phyloP scores from a whole-genome alignment of 2,329 filamentous ascomycete genomes.

The Malbranchea cinnamomea region DNA sequence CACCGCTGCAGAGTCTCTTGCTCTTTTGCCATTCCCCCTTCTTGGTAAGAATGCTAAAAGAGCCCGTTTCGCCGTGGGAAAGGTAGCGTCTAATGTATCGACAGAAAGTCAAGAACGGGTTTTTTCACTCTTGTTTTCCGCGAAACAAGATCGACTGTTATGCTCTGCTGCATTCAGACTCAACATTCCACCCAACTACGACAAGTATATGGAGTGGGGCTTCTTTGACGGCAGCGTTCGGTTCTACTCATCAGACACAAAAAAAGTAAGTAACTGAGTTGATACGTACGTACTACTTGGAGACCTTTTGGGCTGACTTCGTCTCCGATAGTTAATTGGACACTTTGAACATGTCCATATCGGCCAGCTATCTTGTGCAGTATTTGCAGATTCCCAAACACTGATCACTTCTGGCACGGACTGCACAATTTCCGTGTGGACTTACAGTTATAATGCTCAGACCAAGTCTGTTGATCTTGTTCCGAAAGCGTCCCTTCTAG shows the following conservation, averaged over 20 bases:
- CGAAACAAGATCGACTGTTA: conserved; percentile 67
- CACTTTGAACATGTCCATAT: conserved; percentile 90
- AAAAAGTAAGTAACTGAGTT: conserved; percentile 42
- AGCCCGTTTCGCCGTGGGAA: background rate
- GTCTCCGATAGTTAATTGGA: conserved; percentile 44
- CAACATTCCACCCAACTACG: conserved; percentile 72
- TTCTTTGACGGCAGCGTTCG: conserved; percentile 86
- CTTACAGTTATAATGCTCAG: conserved; percentile 48
- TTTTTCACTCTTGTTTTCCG: conserved; percentile 59
- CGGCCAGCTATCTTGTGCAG: conserved; percentile 68
- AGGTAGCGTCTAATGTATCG: conserved; percentile 7
- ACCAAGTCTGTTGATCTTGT: conserved; percentile 63
- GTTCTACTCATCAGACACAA: conserved; percentile 73
- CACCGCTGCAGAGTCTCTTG: conserved; percentile 58
- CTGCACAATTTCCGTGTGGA: conserved; percentile 78
- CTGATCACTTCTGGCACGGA: conserved; percentile 86
- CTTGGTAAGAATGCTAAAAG: conserved; percentile 43
- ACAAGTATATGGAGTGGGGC: conserved; percentile 91
- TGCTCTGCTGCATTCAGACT: conserved; percentile 73
- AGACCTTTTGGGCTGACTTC: no score
- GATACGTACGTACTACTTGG: no score
- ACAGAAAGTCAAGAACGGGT: conserved; percentile 61
- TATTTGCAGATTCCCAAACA: conserved; percentile 79
- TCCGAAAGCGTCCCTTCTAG: conserved; percentile 69
- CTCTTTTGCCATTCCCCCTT: conserved; percentile 62